phyloP scores from a whole-genome alignment of 345 rosid genomes.

The Acer campestre region DNA sequence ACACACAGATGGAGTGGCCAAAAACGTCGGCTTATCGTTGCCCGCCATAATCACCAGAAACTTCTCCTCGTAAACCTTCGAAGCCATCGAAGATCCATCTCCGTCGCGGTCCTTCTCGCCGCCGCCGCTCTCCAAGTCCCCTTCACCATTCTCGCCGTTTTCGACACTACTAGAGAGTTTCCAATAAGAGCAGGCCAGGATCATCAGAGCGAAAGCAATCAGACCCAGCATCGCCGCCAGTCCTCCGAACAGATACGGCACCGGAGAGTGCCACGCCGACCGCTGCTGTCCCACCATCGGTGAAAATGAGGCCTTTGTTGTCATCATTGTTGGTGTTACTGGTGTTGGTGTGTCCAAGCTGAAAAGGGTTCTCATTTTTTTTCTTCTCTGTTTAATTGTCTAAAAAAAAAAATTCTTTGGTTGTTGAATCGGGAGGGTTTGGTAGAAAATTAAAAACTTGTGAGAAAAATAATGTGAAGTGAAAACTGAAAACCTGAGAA shows the following conservation, averaged over 20 bases:
- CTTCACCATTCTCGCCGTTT: constrained; percentile 13
- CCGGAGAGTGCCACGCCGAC: constrained; percentile 84
- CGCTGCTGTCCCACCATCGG: constrained; percentile 31
- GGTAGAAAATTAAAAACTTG: not conserved
- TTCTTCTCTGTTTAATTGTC: not conserved
- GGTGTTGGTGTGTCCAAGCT: constrained; percentile 8
- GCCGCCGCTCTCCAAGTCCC: constrained; percentile 31
- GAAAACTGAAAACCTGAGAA: constrained; percentile 21
- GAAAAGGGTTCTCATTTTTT: constrained; percentile 32
- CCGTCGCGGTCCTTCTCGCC: constrained; percentile 56
- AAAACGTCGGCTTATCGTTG: constrained; percentile 59
- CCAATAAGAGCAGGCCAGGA: constrained; percentile 83
- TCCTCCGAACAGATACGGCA: constrained; percentile 77
- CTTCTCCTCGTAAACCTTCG: constrained; percentile 57
- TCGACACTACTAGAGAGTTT: constrained; percentile 43
- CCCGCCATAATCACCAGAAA: constrained; percentile 77
- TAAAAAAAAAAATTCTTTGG: not conserved
- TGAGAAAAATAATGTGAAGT: not conserved
- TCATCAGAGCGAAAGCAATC: constrained; percentile 71
- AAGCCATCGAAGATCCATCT: constrained; percentile 28
- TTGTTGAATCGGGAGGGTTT: not conserved
- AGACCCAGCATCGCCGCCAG: constrained; percentile 79
- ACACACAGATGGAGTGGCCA: constrained; percentile 64
- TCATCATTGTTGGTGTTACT: constrained; percentile 15
- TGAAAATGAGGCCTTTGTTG: constrained; percentile 20